A percentile compares a stretch with the other conserved stretches of the same genome.
Evolutionary conservation across 1,139 yeast species (phyloP).

Genomic region (Blastobotrys persicus): DNA sequence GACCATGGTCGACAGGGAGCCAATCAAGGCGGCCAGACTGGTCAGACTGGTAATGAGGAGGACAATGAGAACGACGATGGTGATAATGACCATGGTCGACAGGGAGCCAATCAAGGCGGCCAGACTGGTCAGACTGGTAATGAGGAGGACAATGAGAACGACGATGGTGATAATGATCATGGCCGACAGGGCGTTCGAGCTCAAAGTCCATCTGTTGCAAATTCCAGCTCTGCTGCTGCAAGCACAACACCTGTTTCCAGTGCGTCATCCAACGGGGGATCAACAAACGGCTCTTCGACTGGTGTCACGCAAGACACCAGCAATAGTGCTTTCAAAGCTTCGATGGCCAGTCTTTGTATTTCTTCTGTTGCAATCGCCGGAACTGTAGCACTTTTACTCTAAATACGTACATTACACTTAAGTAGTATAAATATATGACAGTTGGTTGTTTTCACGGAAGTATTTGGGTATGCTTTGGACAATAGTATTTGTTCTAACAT

Average conservation of each 20-base stretch:
- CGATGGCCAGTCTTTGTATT: background rate
- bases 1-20: too few species aligned
- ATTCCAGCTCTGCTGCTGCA: slow-evolving; percentile 2
- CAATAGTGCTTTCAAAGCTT: background rate
- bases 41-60: background rate
- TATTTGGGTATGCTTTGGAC: too few species aligned
- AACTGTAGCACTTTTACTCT: background rate
- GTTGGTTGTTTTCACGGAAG: too few species aligned
- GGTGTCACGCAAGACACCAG: background rate
- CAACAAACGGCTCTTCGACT: slow-evolving; percentile 2
- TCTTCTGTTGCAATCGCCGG: background rate
- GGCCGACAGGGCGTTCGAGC: too few species aligned
- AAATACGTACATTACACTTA: background rate
- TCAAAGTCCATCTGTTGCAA: too few species aligned
- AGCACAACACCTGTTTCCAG: background rate
- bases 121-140: background rate
- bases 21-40: too few species aligned
- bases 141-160: background rate
- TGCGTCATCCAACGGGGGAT: background rate
- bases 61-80: slow-evolving; percentile 7
- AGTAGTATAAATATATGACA: background rate
- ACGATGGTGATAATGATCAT: background rate
- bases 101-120: slow-evolving; percentile 7
- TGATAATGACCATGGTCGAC: slow-evolving; percentile 7
- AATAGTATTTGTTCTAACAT: too few species aligned